These are phyloP conservation scores for Ephemerocybe angulata DNA, from an alignment of 768 basidiomycete genomes.

Conservation along the genomic window DNA sequence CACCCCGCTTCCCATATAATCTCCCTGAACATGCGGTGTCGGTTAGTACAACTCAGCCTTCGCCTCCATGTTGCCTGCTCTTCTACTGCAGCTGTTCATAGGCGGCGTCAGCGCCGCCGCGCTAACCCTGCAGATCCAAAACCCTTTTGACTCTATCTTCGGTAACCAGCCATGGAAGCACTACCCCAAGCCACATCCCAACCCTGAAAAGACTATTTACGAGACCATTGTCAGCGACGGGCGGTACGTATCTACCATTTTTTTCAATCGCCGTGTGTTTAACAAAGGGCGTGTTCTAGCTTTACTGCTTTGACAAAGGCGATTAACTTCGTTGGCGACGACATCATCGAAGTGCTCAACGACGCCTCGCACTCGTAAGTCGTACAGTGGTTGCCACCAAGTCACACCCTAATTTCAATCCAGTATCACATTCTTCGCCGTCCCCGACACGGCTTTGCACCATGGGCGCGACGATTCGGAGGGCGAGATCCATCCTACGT, in stretches of 20 bases:
- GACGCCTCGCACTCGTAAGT: slow-evolving; percentile 10
- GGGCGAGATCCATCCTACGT: no score
- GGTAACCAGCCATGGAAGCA: slow-evolving; percentile 3
- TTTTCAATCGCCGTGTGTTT: background rate
- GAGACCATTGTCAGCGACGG: slow-evolving; percentile 13
- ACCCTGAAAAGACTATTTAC: slow-evolving; percentile 11
- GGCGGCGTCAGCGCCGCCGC: slow-evolving; percentile 4
- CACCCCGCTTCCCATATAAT: background rate
- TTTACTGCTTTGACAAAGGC: slow-evolving; percentile 22
- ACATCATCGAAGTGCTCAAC: slow-evolving; percentile 11
- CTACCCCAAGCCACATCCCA: slow-evolving; percentile 2
- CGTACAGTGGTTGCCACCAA: background rate
- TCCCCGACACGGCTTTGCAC: slow-evolving; percentile 42
- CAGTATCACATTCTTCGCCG: slow-evolving; percentile 56
- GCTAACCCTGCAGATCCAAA: slow-evolving; percentile 3
- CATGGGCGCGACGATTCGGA: slow-evolving; percentile 18
- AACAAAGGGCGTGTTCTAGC: slow-evolving; percentile 8
- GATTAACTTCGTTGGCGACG: slow-evolving; percentile 21
- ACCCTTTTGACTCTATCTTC: slow-evolving; percentile 5
- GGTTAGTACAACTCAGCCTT: background rate
- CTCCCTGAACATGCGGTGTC: background rate
- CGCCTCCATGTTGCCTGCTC: background rate
- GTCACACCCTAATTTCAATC: background rate
- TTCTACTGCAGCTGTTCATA: slow-evolving; percentile 2
- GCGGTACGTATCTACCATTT: slow-evolving; percentile 5